A percentile compares a stretch with the other conserved stretches of the same genome.
Conservation (phyloP, 495 filamentous ascomycete genomes). For the Xylaria intraflava region DNA sequence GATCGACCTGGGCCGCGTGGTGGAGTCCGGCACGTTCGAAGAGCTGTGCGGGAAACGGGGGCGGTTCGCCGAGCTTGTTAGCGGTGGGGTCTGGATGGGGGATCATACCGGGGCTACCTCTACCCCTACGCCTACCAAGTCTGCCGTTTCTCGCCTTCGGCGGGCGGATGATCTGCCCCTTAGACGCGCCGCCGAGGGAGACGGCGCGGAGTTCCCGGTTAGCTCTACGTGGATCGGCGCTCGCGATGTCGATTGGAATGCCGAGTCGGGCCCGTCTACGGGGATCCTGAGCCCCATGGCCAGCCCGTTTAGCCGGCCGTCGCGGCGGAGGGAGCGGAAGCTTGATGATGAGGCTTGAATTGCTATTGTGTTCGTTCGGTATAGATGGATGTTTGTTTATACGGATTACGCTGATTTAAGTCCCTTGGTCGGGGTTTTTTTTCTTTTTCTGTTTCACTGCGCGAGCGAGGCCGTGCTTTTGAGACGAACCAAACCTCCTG, state of each 20-base stretch:
- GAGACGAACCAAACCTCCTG: no score
- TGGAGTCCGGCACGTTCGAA: conserved; percentile 58
- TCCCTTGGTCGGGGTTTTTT: no score
- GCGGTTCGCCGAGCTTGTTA: conserved; percentile 31
- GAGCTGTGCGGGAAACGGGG: conserved; percentile 38
- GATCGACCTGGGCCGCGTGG: conserved; percentile 58
- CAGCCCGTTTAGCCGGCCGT: conserved; percentile 17
- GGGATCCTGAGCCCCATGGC: conserved; percentile 21
- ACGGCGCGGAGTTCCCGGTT: conserved; percentile 6
- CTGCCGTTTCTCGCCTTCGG: background rate
- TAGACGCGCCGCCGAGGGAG: conserved; percentile 2
- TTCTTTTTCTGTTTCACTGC: background rate
- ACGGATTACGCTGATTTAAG: no score
- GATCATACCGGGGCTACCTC: no score
- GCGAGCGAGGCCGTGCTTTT: no score
- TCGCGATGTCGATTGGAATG: conserved; percentile 15
- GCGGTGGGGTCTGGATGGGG: conserved; percentile 30
- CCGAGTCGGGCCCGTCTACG: conserved; percentile 18
- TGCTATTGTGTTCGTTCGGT: background rate
- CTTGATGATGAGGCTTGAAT: conserved; percentile 5
- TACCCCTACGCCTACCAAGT: no score
- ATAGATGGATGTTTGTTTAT: no score
- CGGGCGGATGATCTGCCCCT: conserved; percentile 15
- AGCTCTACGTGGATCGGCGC: conserved; percentile 17
- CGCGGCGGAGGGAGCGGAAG: conserved; percentile 19